Evolutionary conservation across 768 basidiomycete genomes (phyloP).

Genomic region (Amanita brunnescens): DNA sequence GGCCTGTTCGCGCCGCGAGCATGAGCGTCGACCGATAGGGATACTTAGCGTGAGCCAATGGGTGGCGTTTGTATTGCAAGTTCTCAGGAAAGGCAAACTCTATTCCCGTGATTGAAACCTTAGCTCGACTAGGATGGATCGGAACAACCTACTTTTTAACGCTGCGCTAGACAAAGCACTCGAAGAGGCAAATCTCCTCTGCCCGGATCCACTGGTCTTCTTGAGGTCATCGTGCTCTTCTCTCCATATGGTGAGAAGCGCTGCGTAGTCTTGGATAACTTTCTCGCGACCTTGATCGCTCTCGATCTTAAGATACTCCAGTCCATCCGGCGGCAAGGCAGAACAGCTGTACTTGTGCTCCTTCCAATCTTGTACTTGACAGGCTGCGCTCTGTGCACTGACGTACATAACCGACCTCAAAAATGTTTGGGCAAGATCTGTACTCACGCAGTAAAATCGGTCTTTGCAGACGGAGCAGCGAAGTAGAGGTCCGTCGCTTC

Average conservation of each 20-base stretch:
- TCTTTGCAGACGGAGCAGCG: slow-evolving; percentile 6
- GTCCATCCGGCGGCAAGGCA: background rate
- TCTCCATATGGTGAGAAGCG: background rate
- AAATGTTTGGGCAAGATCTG: background rate
- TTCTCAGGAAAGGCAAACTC: slow-evolving; percentile 3
- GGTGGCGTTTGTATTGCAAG: slow-evolving; percentile 1
- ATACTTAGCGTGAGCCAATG: background rate
- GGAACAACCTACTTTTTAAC: background rate
- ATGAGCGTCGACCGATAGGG: slow-evolving; percentile 5
- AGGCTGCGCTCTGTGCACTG: background rate
- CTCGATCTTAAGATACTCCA: background rate
- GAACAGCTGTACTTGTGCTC: slow-evolving; percentile 6
- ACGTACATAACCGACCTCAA: background rate
- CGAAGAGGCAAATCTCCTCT: background rate
- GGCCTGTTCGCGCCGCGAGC: slow-evolving; percentile 1
- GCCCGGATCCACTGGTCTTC: background rate
- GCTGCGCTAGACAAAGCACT: background rate
- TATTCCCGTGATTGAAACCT: background rate
- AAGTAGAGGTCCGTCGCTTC: background rate
- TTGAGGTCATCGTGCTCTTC: background rate
- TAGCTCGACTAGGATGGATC: background rate
- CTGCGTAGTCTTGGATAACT: background rate
- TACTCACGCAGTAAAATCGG: slow-evolving; percentile 4
- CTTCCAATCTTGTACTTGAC: slow-evolving; percentile 6
- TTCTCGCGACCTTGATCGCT: background rate